phyloP scores from a whole-genome alignment of 805 yeast species.

The Cyberlindnera maclurae region DNA sequence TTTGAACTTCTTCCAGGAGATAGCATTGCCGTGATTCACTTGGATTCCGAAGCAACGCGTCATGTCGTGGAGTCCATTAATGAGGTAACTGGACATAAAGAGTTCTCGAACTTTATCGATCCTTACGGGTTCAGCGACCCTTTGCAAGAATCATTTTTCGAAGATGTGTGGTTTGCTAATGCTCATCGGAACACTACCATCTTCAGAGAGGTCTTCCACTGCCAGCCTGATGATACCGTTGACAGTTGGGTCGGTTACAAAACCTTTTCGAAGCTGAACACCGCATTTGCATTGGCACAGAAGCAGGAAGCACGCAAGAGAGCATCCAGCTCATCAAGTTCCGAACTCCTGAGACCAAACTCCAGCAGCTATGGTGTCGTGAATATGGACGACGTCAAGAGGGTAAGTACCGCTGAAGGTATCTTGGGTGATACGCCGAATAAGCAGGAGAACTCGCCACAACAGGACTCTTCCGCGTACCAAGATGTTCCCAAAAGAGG shows the following conservation, averaged over 20 bases:
- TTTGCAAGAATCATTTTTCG: constrained; percentile 68
- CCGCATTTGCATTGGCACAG: constrained; percentile 42
- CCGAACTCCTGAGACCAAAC: too few species aligned
- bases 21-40: constrained; percentile 33
- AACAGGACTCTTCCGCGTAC: too few species aligned
- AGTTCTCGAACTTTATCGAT: constrained; percentile 49
- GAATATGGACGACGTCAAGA: constrained; percentile 8
- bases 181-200: constrained; percentile 80
- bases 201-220: constrained; percentile 79
- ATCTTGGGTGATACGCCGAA: constrained; percentile 7
- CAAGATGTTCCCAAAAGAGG: constrained; percentile 22
- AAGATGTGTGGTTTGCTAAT: constrained; percentile 76
- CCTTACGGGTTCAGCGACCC: constrained; percentile 92
- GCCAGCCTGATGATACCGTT: constrained; percentile 94
- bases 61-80: constrained; percentile 33
- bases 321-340: constrained; percentile 1
- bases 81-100: constrained; percentile 30
- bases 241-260: constrained; percentile 86
- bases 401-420: constrained; percentile 5
- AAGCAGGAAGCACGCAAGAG: constrained; percentile 21
- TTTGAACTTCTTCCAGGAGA: constrained; percentile 21
- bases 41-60: constrained; percentile 36
- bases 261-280: constrained; percentile 49
- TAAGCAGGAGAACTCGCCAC: neutral
- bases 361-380: constrained; percentile 5